A percentile compares a stretch with the other conserved stretches of the same genome.
Conservation (phyloP, 768 basidiomycete species). For the Boletus vinaceobasis region DNA sequence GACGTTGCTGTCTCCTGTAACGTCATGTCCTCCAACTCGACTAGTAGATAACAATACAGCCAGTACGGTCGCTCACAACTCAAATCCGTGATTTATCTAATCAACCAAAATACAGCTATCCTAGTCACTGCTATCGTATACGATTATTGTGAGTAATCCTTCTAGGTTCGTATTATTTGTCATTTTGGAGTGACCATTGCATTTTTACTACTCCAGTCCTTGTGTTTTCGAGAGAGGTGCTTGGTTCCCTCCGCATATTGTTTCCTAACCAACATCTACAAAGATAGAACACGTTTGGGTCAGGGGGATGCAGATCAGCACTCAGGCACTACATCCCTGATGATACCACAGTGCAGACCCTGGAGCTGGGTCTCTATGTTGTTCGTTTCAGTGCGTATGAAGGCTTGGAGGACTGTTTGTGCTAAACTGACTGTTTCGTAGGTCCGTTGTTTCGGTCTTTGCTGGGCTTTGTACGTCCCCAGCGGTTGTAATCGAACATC, state of each 20-base stretch:
- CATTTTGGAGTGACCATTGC: neutral
- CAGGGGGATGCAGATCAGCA: too few relatives aligned
- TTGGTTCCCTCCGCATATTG: neutral
- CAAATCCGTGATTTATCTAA: neutral
- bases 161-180: neutral
- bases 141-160: too few relatives aligned
- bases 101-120: too few relatives aligned
- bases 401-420: neutral
- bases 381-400: neutral
- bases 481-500: too few relatives aligned
- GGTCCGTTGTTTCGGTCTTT: too few relatives aligned
- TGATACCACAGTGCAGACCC: too few relatives aligned
- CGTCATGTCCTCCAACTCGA: too few relatives aligned
- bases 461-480: too few relatives aligned
- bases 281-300: neutral
- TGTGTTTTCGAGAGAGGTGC: neutral
- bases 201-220: neutral
- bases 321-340: too few relatives aligned
- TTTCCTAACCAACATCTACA: neutral
- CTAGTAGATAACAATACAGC: neutral
- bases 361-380: neutral
- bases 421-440: neutral
- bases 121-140: too few relatives aligned
- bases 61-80: neutral
- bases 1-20: too few relatives aligned